A percentile compares a stretch with the other conserved stretches of the same genome.
phyloP scores from a whole-genome alignment of 805 yeast species.

The Starmerella bombicola region DNA sequence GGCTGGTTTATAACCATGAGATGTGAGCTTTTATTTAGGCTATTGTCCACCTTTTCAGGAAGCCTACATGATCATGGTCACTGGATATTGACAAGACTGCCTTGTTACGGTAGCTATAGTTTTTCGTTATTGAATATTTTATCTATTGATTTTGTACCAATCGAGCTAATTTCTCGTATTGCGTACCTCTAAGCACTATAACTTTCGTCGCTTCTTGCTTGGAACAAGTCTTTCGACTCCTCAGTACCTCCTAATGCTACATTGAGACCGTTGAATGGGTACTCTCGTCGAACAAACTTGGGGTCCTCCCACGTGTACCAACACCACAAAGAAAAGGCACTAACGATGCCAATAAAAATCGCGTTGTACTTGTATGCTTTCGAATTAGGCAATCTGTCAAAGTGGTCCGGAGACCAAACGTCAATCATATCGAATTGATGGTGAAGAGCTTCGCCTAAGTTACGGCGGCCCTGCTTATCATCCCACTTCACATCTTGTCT shows the following conservation, averaged over 20 bases:
- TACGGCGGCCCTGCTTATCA: conserved; percentile 71
- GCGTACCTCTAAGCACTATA: too few relatives aligned
- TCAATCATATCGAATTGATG: conserved; percentile 62
- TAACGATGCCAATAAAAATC: conserved; percentile 39
- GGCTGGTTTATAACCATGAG: conserved; percentile 45
- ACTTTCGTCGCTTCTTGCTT: conserved; percentile 29
- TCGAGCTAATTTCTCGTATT: too few relatives aligned
- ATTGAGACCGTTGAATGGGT: conserved; percentile 65
- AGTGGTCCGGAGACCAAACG: conserved; percentile 78
- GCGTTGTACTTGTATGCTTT: conserved; percentile 47
- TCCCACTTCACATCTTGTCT: conserved; percentile 65
- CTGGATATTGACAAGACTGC: too few relatives aligned
- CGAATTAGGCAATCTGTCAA: conserved; percentile 44
- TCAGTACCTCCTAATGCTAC: conserved; percentile 53
- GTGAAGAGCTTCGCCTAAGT: conserved; percentile 58
- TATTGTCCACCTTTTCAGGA: too few relatives aligned
- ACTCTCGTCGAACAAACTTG: conserved; percentile 64
- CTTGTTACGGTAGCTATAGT: neutral
- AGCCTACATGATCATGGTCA: too few relatives aligned
- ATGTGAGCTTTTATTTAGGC: too few relatives aligned
- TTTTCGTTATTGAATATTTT: neutral
- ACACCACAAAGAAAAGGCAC: conserved; percentile 25
- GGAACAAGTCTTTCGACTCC: conserved; percentile 26
- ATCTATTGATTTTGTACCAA: too few relatives aligned
- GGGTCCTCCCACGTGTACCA: conserved; percentile 42